Conservation (phyloP, 768 basidiomycete genomes). For the Pisolithus orientalis region DNA sequence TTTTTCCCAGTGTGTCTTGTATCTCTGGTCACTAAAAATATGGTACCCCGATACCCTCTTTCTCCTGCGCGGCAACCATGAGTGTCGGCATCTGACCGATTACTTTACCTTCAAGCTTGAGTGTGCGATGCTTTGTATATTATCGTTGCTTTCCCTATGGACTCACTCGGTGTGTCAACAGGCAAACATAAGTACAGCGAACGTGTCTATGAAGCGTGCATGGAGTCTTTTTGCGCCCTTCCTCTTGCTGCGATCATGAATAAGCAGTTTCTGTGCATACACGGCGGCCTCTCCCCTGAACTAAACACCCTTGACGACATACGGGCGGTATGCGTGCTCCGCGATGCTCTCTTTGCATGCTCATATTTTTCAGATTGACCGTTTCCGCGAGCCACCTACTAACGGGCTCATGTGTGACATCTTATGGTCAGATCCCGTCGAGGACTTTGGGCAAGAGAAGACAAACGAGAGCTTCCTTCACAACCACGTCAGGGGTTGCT, state of each 20-base stretch:
- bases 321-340: conserved; percentile 52
- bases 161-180: conserved; percentile 23
- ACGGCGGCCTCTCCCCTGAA: conserved; percentile 95
- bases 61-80: conserved; percentile 96
- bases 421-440: conserved; percentile 96
- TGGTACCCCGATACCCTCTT: conserved; percentile 98
- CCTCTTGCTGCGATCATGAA: conserved; percentile 98
- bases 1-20: conserved; percentile 77
- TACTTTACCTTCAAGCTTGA: conserved; percentile 99
- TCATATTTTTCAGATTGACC: conserved; percentile 64
- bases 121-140: conserved; percentile 48
- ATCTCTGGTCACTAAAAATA: conserved; percentile 97
- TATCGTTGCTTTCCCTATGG: conserved; percentile 4
- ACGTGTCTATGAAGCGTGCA: conserved; percentile 92
- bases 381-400: conserved; percentile 97
- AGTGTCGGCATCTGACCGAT: conserved; percentile 96
- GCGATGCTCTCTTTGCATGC: not conserved
- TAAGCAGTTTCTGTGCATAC: conserved; percentile 98
- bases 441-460: conserved; percentile 96
- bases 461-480: conserved; percentile 86
- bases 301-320: conserved; percentile 94
- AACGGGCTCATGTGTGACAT: conserved; percentile 98
- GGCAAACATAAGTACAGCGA: conserved; percentile 99
- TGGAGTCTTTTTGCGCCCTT: conserved; percentile 94
- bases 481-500: conserved; percentile 95